Base-by-base conservation (phyloP, 768 basidiomycete genomes). In the Kockovaella imperatae region DNA sequence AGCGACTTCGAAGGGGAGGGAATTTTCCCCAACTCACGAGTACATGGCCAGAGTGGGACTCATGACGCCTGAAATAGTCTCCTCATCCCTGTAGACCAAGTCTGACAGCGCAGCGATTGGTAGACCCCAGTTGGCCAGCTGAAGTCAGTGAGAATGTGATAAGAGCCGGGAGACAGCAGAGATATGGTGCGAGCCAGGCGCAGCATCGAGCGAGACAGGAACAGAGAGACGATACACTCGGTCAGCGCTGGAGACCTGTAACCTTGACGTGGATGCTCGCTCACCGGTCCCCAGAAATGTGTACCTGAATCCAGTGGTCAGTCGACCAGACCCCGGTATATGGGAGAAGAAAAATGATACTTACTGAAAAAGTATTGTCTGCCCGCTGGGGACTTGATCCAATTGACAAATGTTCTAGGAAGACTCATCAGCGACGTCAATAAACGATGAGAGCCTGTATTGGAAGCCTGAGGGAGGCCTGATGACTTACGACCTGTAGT, bases 61-160 rank as follows among this genome's bases (percentile, higher is more conserved):
- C 93, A 99, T 99, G 28, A 89, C 80, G 14, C 91, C 93, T 42
- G 91, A 96, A 59, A 99, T 99, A 68, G 88, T 78, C 61, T 95
- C 87, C 72, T 95, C 89, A 79, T 96, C 89, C 68, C 90, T 95
- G 25, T 55, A 75, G 15, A 58, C 77, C 65, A 97, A 74, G 75
- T 99, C 93, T 5, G 89, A 66, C 35, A 99, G 75, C 35, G 93
- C 93, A 62, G 93, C 93, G 31, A 97, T 74, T 50, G 93, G 93
- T 15, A 99, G 79, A 63, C 93, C 93, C 87, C 93, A 99, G 76
- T 99, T 99, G 53, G 93, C 93, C 53, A 90, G 83, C 91, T 93
- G 35, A 1, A 20, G n/a, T n/a, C n/a, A n/a, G n/a, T n/a, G n/a
- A n/a, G n/a, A n/a, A 25, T 20, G 32, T 17, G 34, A 42, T 41